Conservation (phyloP, 805 yeast genomes). For the Kluyveromyces aestuarii region DNA sequence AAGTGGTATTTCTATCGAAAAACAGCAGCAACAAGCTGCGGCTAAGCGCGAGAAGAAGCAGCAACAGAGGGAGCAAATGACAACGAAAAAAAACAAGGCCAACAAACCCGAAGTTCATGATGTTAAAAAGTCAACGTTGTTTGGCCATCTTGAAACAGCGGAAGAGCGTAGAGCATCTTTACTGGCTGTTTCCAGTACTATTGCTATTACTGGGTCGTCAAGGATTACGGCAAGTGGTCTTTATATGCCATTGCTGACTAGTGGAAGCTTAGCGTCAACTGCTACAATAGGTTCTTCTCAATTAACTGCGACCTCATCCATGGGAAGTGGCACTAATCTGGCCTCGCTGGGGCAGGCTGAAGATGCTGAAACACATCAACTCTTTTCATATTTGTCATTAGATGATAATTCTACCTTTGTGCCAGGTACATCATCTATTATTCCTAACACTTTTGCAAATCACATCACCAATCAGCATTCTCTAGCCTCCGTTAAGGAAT, state of each 20-base stretch:
- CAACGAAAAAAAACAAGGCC: conserved; percentile 40
- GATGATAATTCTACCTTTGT: conserved; percentile 27
- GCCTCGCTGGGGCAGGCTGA: background rate
- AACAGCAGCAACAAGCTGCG: conserved; percentile 31
- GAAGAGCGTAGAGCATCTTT: conserved; percentile 52
- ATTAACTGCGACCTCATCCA: conserved; percentile 5
- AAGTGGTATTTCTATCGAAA: conserved; percentile 41
- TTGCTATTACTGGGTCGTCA: conserved; percentile 24
- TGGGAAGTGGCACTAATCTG: conserved; percentile 3
- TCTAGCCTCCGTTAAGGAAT: conserved; percentile 24
- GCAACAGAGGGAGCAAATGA: conserved; percentile 36
- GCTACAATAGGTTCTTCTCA: conserved; percentile 10
- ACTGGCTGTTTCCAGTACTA: conserved; percentile 27
- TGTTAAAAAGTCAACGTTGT: conserved; percentile 50
- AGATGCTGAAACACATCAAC: conserved; percentile 3
- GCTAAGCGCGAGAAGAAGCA: conserved; percentile 36
- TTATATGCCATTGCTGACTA: conserved; percentile 25
- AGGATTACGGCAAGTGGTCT: conserved; percentile 29
- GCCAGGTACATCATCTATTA: conserved; percentile 31
- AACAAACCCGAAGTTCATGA: conserved; percentile 34
- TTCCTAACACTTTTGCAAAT: conserved; percentile 36
- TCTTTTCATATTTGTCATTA: conserved; percentile 18
- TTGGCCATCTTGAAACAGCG: conserved; percentile 72
- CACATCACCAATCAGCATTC: conserved; percentile 20
- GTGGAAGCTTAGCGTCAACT: conserved; percentile 18